Base-by-base conservation (phyloP, 2,329 filamentous ascomycete species). In the Fusarium lateritium region DNA sequence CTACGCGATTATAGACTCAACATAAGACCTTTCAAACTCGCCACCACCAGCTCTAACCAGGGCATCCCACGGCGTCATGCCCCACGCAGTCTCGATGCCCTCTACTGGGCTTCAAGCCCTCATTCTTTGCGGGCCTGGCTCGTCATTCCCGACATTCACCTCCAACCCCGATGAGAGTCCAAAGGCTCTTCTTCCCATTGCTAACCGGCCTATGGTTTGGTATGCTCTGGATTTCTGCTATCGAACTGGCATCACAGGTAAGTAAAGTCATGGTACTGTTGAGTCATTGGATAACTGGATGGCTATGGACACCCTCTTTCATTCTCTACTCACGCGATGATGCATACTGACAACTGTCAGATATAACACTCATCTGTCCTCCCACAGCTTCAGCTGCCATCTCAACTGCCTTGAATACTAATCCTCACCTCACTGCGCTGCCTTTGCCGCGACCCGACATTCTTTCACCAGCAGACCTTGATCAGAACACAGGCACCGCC, bases 191-290 rank as follows among this genome's bases (percentile, higher is more conserved):
- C 82, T 96, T 9, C 93, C 93, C 7, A 92, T 96, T 62, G 93
- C 93, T 36, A 96, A 96, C 78, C 83, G 93, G 71, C 93, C 93
- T 2, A 96, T 96, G 93, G 91, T 96, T 45, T 95, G 93, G 92
- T 96, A 96, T 78, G 91, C 93, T 7, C 87, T 96, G 40, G 92
- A 95, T 74, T 95, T 93, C 82, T 95, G 92, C 80, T 92, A 94
- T 76, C 89, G 92, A 38, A 92, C 91, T 78, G 92, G 93, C 71
- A 88, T 94, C 70, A 92, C 90, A 75, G 85, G 91, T 92, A 79
- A 79, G 87, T 79, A 13, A 36, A 31, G 24, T 13, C 22, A 14
- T 11, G 15, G 47, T 26, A 10, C 11, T 33, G 24, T 44, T 57
- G 53, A 68, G 44, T 55, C 49, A 64, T 42, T 42, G 28, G 19